Percentiles rank a stretch among this genome's conserved stretches.
Evolutionary conservation across 306 rosid genomes (phyloP).

Genomic region (Oemleria cerasiformis): DNA sequence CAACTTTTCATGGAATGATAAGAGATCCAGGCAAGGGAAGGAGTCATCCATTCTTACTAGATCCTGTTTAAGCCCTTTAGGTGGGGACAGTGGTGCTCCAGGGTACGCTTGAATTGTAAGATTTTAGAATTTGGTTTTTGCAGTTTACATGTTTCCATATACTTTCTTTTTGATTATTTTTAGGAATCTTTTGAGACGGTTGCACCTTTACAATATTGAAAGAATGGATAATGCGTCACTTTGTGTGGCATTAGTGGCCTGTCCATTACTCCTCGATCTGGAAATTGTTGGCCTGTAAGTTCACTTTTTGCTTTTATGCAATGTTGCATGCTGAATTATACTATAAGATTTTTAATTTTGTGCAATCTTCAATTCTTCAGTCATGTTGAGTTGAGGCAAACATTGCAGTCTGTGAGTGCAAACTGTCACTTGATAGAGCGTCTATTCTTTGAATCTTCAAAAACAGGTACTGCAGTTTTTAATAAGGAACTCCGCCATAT

Average conservation of each 20-base stretch:
- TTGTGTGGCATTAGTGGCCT: slow-evolving; percentile 64
- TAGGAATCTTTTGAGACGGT: slow-evolving; percentile 71
- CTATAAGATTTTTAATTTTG: slow-evolving; percentile 18
- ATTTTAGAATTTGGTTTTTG: slow-evolving; percentile 16
- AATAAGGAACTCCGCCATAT: slow-evolving; percentile 17
- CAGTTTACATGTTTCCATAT: slow-evolving; percentile 9
- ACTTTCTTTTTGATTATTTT: slow-evolving; percentile 29
- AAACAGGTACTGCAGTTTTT: slow-evolving; percentile 57
- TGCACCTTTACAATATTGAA: slow-evolving; percentile 91
- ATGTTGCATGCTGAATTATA: slow-evolving; percentile 19
- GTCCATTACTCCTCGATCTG: slow-evolving; percentile 89
- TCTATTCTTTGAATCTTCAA: slow-evolving; percentile 84
- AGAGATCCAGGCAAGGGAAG: slow-evolving; percentile 95
- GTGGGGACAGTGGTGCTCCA: slow-evolving; percentile 60
- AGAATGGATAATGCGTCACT: slow-evolving; percentile 88
- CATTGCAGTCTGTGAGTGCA: slow-evolving; percentile 77
- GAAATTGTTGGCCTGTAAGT: slow-evolving; percentile 97
- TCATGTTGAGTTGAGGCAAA: slow-evolving; percentile 94
- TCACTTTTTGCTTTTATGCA: slow-evolving; percentile 14
- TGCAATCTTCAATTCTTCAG: slow-evolving; percentile 50
- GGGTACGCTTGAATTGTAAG: slow-evolving; percentile 57
- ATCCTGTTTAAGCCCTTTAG: slow-evolving; percentile 89
- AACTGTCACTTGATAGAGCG: slow-evolving; percentile 85
- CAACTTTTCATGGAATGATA: slow-evolving; percentile 86
- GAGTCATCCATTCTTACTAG: slow-evolving; percentile 89